Conservation (phyloP, 2,329 filamentous ascomycete species). For the Pseudogymnoascus sp. region DNA sequence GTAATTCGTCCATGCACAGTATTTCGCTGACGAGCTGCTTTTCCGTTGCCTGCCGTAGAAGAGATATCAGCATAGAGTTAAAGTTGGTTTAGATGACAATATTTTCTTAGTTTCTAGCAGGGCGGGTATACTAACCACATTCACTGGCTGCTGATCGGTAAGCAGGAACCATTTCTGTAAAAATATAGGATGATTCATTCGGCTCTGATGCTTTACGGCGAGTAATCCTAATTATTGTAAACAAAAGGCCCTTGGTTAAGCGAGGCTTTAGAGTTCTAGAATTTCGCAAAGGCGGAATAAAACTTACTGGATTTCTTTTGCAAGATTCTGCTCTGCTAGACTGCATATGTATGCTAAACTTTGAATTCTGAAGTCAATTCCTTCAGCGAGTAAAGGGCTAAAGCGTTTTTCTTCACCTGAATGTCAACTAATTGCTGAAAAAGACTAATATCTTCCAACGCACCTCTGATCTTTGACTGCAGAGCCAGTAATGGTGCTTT, state of each 20-base stretch:
- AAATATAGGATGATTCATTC: constrained; percentile 17
- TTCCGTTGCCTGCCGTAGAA: constrained; percentile 13
- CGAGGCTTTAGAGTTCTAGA: background rate
- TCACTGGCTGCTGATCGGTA: constrained; percentile 14
- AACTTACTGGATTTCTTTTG: constrained; percentile 16
- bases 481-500: constrained; percentile 10
- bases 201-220: constrained; percentile 16
- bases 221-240: constrained; percentile 13
- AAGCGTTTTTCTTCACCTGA: constrained; percentile 11
- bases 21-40: constrained; percentile 12
- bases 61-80: constrained; percentile 3
- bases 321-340: constrained; percentile 14
- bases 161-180: constrained; percentile 17
- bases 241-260: constrained; percentile 8
- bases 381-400: constrained; percentile 9
- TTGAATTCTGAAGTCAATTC: constrained; percentile 17
- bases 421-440: background rate
- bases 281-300: background rate
- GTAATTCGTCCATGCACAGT: constrained; percentile 15
- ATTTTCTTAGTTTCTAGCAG: background rate
- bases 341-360: constrained; percentile 16
- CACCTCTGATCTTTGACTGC: constrained; percentile 13
- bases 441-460: background rate
- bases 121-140: constrained; percentile 13
- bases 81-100: background rate